Evolutionary conservation across 1,284 basidiomycete genomes (phyloP).

Genomic region (Marasmius sp.): DNA sequence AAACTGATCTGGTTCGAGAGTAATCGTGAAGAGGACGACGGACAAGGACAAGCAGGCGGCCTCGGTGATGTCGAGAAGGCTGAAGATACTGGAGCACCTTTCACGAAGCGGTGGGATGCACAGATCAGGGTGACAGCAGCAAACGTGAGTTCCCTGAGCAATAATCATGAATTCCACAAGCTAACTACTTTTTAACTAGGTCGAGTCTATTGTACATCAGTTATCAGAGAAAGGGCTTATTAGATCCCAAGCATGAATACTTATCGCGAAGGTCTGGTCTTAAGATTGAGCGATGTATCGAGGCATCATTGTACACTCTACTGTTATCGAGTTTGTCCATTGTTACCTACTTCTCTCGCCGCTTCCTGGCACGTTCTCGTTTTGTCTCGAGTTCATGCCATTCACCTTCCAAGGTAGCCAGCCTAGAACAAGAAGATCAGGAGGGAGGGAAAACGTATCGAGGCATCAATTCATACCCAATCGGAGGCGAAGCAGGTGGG

Average conservation of each 20-base stretch:
- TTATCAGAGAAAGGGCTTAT: conserved; percentile 70
- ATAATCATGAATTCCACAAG: background rate
- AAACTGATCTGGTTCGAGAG: conserved; percentile 90
- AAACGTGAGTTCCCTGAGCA: conserved; percentile 53
- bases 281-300: conserved; percentile 17
- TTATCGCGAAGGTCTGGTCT: background rate
- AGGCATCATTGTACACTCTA: conserved; percentile 24
- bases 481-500: conserved; percentile 74
- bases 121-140: conserved; percentile 85
- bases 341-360: conserved; percentile 46
- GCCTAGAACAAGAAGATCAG: conserved; percentile 39
- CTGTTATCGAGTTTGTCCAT: conserved; percentile 19
- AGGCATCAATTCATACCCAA: conserved; percentile 58
- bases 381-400: conserved; percentile 96
- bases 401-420: conserved; percentile 81
- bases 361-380: conserved; percentile 77
- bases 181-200: conserved; percentile 40
- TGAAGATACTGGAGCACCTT: conserved; percentile 85
- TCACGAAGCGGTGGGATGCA: conserved; percentile 90
- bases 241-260: conserved; percentile 25
- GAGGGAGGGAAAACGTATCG: conserved; percentile 3
- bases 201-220: conserved; percentile 80
- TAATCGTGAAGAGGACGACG: conserved; percentile 79
- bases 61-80: conserved; percentile 83
- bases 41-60: conserved; percentile 89